These are phyloP conservation scores for Fusarium tanahbumbuense DNA, from an alignment of 2,329 filamentous ascomycete species.

Conservation along the genomic window DNA sequence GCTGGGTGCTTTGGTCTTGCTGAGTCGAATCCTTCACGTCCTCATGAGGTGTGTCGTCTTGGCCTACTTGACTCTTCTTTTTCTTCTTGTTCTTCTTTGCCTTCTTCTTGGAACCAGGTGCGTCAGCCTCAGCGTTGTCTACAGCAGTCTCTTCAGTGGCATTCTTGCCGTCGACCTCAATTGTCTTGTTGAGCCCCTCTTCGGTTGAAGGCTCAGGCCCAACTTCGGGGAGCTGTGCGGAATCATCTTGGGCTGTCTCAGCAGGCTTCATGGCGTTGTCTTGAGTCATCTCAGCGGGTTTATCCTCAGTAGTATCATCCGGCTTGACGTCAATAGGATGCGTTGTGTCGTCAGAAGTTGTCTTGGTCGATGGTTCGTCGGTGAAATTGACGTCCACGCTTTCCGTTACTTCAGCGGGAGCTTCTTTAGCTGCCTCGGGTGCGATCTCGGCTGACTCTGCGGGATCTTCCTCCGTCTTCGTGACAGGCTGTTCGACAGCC, in stretches of 20 bases:
- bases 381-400: not conserved
- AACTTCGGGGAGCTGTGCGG: not conserved
- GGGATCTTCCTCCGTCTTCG: not conserved
- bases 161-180: not conserved
- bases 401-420: not conserved
- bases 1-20: slow-evolving; percentile 4
- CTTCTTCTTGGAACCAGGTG: slow-evolving; percentile 45
- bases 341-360: not conserved
- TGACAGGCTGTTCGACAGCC: slow-evolving; percentile 2
- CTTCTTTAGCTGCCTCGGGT: not conserved
- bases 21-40: slow-evolving; percentile 10
- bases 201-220: not conserved
- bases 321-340: slow-evolving; percentile 6
- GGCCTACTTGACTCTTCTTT: slow-evolving; percentile 30
- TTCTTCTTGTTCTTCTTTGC: slow-evolving; percentile 52
- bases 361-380: not conserved
- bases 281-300: not conserved
- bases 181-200: not conserved
- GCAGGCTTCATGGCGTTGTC: not conserved
- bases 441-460: not conserved
- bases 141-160: not conserved
- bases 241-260: not conserved
- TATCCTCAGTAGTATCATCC: not conserved
- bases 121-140: slow-evolving; percentile 23
- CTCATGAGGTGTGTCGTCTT: slow-evolving; percentile 15